Percentiles rank a stretch among this genome's conserved stretches.
Evolutionary conservation across 2,329 filamentous ascomycete species (phyloP).

Genomic region (Setomelanomma holmii): DNA sequence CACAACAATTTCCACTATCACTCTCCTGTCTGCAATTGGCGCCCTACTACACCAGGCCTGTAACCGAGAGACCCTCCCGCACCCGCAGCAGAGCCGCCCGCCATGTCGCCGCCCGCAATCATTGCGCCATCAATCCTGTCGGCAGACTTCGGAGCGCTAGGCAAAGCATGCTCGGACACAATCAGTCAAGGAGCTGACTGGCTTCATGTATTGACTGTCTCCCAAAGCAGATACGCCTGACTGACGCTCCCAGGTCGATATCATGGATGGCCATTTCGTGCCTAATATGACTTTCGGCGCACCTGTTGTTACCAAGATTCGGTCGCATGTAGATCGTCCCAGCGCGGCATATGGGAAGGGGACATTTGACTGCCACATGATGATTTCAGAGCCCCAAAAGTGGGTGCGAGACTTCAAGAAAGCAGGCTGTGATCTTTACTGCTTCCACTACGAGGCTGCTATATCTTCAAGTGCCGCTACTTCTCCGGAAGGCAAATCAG

Average conservation of each 20-base stretch:
- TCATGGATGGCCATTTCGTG: constrained; percentile 99
- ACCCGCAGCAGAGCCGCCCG: constrained; percentile 37
- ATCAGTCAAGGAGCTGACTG: constrained; percentile 79
- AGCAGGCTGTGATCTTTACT: constrained; percentile 97
- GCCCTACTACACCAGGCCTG: constrained; percentile 13
- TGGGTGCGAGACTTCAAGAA: constrained; percentile 96
- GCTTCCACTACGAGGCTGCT: constrained; percentile 99
- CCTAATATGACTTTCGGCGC: constrained; percentile 98
- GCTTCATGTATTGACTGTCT: constrained; percentile 43
- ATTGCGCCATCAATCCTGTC: constrained; percentile 98
- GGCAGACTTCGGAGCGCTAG: constrained; percentile 90
- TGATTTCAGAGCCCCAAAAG: constrained; percentile 99
- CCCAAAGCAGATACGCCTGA: constrained; percentile 11
- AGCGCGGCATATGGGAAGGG: constrained; percentile 75
- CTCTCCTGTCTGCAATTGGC: constrained; percentile 24
- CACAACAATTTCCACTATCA: constrained; percentile 30
- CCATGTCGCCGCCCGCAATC: constrained; percentile 88
- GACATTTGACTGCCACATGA: constrained; percentile 99
- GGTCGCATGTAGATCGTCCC: constrained; percentile 81
- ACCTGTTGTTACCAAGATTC: constrained; percentile 93
- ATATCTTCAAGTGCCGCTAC: constrained; percentile 82
- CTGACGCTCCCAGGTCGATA: constrained; percentile 90
- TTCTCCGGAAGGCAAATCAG: constrained; percentile 72
- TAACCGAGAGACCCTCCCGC: constrained; percentile 8
- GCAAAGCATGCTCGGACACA: constrained; percentile 83